Base-by-base conservation (phyloP, 2,329 filamentous ascomycete genomes). In the Trichophyton schoenleinii region DNA sequence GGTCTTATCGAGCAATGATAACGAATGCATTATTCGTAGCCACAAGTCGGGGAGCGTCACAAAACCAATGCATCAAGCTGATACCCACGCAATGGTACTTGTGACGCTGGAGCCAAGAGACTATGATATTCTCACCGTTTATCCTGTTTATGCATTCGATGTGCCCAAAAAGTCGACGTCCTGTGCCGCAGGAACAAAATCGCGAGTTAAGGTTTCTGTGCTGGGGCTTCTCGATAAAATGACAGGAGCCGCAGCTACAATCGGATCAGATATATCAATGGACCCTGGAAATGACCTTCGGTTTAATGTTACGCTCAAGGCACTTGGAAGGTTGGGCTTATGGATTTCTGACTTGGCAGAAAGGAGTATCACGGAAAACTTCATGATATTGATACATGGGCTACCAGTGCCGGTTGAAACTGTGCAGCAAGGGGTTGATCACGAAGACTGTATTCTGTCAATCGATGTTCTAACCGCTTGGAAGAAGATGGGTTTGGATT, bases 201-300 rank as follows among this genome's bases (percentile, higher is more conserved):
- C 86, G 0, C 75, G 75, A 31, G 2, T 58, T 64, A 3, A 72
- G 49, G 78, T 91, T 1, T 85, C 89, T 0, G 85, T 87, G 18
- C 73, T 97, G 0, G 92, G 92, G 0, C 77, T 97, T 1, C 66
- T 95, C 2, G 87, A 83, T 1, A 96, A 96, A 73, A 95, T 97
- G 88, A 90, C 90, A 0, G 92, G 91, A 0, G 84, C 87, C 0
- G 91, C 89, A 0, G 91, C 90, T 0, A 80, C 96, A 6, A 77
- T 87, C 0, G 79, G 78, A 42, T 85, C 78, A n/a, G 79, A 81
- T 31, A 80, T 86, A 52, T 80, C 80, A 38, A 70, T 85, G 66
- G 74, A 81, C 41, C 77, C 80, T 6, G 86, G 83, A 61, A 84
- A 84, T 9, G 69, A 83, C 15, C 74, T 94, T 20, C 74, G 83